Conservation (phyloP, 352 stramenopile genomes). For the Globisporangium iwayamae region DNA sequence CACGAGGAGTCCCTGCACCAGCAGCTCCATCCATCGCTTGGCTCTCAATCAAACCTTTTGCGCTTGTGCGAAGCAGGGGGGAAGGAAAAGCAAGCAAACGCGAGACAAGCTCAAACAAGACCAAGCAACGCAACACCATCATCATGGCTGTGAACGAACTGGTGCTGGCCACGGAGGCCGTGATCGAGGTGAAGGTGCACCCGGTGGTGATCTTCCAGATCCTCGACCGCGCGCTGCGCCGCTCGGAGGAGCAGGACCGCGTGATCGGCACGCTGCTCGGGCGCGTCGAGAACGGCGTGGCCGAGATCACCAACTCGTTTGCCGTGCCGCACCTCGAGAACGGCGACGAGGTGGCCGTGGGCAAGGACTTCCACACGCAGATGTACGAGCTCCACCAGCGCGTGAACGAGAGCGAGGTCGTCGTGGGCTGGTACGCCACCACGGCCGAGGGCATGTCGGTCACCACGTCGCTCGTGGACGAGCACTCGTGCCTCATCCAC, state of each 20-base stretch:
- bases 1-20: not conserved
- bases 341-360: conserved; percentile 94
- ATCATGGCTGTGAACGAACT: conserved; percentile 39
- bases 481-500: conserved; percentile 97
- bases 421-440: conserved; percentile 97
- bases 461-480: conserved; percentile 75
- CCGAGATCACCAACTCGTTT: conserved; percentile 95
- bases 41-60: not conserved
- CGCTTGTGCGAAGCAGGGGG: not conserved
- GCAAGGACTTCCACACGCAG: conserved; percentile 97
- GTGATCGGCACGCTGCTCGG: conserved; percentile 98
- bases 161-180: conserved; percentile 75
- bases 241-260: conserved; percentile 90
- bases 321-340: conserved; percentile 96
- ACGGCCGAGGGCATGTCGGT: conserved; percentile 29
- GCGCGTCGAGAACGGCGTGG: conserved; percentile 76
- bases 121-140: conserved; percentile 6
- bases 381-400: conserved; percentile 95
- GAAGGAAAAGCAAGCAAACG: not conserved
- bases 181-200: conserved; percentile 89
- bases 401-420: conserved; percentile 92
- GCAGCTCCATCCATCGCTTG: conserved; percentile 12
- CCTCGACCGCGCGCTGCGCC: conserved; percentile 94
- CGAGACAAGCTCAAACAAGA: not conserved
- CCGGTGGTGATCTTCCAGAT: conserved; percentile 96